Evolutionary conservation across 208 protist species (phyloP), one percentile per base, ranked within the genome.

Genomic region (Leishmania amazonensis): DNA sequence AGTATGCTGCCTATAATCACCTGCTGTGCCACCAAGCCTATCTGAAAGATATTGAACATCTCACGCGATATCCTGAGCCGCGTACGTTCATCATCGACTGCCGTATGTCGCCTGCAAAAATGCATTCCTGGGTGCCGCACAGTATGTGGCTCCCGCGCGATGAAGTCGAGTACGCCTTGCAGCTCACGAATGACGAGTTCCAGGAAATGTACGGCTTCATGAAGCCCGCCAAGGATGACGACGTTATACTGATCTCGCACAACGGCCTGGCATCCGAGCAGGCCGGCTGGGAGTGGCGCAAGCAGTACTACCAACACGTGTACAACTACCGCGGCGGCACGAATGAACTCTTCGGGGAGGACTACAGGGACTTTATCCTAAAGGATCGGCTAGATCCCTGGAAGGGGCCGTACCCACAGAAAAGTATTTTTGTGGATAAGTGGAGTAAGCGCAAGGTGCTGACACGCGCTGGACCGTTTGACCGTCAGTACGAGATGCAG

Each of bases 401-500:
- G 95, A 98, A 98, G 78, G 95, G 95, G 1, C 95, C 95, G 28
- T 98, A 95, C 80, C 95, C 95, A 42, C 95, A 98, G 71, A 96
- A 85, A 83, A 91, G 92, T 74, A 94, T 98, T 72, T 98, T 95
- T 80, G 93, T 96, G 4, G 95, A 98, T 80, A 98, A 98, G 87
- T 98, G 95, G 93, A 96, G 93, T 72, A 98, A 98, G 81, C 86
- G 95, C 40, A 98, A 98, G 71, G 92, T 98, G 70, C 85, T 98
- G 19, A 85, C 84, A 42, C 90, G 95, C 62, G 96, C 92, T 60
- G 95, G 95, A 1, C 95, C 95, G 11, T 98, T 98, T 87, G 95
- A 98, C 67, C 88, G 95, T 13, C 92, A 98, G 78, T 98, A 98
- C 83, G 95, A 98, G 79, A 98, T 98, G 95, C 95, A 98, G 73